Evolutionary conservation across 352 stramenopile genomes (phyloP), one percentile per base, ranked within the genome.

Genomic region (Phytophthora megakarya): DNA sequence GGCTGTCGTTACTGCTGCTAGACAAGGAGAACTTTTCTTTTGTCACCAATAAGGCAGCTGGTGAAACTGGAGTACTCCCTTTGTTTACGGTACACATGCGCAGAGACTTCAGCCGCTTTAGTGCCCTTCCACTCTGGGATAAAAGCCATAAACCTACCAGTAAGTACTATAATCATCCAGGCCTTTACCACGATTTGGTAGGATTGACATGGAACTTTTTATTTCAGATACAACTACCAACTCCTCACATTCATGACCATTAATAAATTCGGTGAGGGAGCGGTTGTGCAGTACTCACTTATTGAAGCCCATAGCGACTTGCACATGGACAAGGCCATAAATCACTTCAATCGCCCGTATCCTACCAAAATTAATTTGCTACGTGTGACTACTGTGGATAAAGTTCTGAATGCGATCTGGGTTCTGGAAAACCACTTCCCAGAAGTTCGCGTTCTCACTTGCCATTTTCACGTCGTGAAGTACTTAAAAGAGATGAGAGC

Each of bases 401-500:
- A 51, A 8, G 44, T 39, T 23, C 8, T 51, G 26, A 40, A 51
- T 23, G 44, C 37, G 52, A 61, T 67, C 3, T 52, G 64, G 0
- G 44, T 60, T 11, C 8, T 71, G 0, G 13, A 60, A 19, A 30
- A 3, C 16, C 30, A 60, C 22, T 72, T 72, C 26, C 35, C 51
- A 1, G 16, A 57, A 2, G 57, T 45, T 5, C 57, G 46, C 1
- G 6, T 72, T 1, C 26, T 67, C 0, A 61, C 67, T 13, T 72
- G 57, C 49, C 39, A 61, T 12, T 73, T 73, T 38, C 65, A 73
- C 15, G 60, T 64, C 0, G 46, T 70, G 11, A 66, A 73, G 22
- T 70, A 61, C 10, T 12, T 69, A 12, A 62, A 61, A 13, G 21
- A 60, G 13, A 56, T 25, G 54, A 37, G 32, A 9, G n/a, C 23